Conservation (phyloP, 73 alveolate species). For the Symbiodinium pilosum region DNA sequence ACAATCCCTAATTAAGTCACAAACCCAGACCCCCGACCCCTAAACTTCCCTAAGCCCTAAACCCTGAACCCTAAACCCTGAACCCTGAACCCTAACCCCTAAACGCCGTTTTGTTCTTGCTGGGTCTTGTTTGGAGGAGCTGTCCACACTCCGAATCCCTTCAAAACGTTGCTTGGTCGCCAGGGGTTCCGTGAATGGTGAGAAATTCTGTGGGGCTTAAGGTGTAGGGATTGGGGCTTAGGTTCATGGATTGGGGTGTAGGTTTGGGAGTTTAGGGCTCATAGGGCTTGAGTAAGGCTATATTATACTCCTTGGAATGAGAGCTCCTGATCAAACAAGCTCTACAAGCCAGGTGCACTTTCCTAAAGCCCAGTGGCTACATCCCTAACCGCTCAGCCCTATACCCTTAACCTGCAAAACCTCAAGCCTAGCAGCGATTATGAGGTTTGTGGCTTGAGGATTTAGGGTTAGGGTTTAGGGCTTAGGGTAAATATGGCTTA, state of each 20-base stretch:
- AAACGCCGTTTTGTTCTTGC: too few species aligned
- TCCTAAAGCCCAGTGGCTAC: too few species aligned
- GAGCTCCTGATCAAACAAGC: too few species aligned
- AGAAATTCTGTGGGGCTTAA: neutral
- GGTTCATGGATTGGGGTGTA: neutral
- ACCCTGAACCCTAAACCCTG: neutral
- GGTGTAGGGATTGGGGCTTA: neutral
- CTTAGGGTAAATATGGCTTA: too few species aligned
- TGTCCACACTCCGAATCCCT: conserved; percentile 44
- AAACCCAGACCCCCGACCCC: neutral
- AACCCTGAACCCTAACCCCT: neutral
- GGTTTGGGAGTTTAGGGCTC: too few species aligned
- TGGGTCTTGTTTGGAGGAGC: conserved; percentile 63
- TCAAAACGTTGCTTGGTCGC: neutral
- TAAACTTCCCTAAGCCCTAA: conserved; percentile 1
- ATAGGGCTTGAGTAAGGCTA: too few species aligned
- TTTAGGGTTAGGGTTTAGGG: too few species aligned
- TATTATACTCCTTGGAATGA: too few species aligned
- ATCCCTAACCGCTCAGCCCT: too few species aligned
- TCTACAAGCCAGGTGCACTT: too few species aligned
- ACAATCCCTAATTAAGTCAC: neutral
- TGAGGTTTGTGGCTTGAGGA: too few species aligned
- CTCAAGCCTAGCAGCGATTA: neutral
- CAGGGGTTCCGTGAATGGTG: neutral
- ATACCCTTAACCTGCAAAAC: too few species aligned